Evolutionary conservation across 2,329 filamentous ascomycete genomes (phyloP).

Genomic region (Calonectria naviculata): DNA sequence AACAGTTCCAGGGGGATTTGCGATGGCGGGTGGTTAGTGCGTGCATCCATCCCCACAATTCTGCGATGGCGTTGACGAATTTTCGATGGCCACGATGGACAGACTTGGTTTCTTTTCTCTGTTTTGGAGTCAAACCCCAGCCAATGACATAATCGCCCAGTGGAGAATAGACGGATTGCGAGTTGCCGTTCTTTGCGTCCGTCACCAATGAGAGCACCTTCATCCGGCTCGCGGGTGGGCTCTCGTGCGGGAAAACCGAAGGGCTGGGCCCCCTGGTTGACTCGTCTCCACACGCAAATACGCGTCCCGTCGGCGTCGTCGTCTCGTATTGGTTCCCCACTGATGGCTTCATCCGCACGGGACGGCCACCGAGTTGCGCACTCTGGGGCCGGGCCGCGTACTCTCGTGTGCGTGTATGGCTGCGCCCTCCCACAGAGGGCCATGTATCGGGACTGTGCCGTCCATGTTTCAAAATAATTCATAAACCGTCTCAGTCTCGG

Average conservation of each 20-base stretch:
- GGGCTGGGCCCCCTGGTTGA: not conserved
- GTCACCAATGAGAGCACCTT: not conserved
- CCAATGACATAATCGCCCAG: not conserved
- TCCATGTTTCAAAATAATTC: not conserved
- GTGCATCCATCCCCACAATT: not conserved
- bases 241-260: not conserved
- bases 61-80: not conserved
- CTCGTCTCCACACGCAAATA: not conserved
- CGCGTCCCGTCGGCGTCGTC: not conserved
- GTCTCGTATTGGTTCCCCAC: slow-evolving; percentile 1
- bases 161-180: not conserved
- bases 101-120: not conserved
- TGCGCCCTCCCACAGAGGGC: not conserved
- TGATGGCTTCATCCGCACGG: slow-evolving; percentile 8
- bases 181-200: not conserved
- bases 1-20: not conserved
- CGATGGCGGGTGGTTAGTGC: not conserved
- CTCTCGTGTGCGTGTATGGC: not conserved
- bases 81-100: not conserved
- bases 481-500: not conserved
- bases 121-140: not conserved
- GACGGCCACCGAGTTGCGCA: not conserved
- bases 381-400: not conserved
- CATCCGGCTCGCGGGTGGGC: not conserved
- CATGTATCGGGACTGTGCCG: not conserved